Evolutionary conservation across 2,329 filamentous ascomycete species (phyloP).

Genomic region (Microsporum ferrugineum): DNA sequence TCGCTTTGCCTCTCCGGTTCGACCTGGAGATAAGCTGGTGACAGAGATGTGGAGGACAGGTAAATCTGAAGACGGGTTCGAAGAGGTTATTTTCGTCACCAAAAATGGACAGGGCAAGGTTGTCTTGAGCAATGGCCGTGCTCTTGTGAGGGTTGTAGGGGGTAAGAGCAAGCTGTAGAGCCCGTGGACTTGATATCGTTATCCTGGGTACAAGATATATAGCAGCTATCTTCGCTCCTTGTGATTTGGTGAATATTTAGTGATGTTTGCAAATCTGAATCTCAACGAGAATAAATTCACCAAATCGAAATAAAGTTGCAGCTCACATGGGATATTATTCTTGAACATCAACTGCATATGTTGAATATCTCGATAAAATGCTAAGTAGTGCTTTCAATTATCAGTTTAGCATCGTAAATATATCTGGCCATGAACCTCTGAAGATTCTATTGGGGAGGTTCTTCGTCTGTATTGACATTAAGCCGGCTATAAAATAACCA

Average conservation of each 20-base stretch:
- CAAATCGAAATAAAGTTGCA: neutral
- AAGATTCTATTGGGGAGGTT: neutral
- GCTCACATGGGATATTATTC: too few relatives aligned
- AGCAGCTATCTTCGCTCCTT: neutral
- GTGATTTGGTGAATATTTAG: neutral
- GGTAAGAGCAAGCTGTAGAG: constrained; percentile 53
- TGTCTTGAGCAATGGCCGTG: constrained; percentile 75
- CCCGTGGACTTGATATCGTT: neutral
- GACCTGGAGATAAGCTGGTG: constrained; percentile 69
- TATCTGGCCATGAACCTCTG: neutral
- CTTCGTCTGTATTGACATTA: neutral
- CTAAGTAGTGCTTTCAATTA: neutral
- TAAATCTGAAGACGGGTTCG: constrained; percentile 49
- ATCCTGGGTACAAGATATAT: neutral
- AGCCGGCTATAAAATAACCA: neutral
- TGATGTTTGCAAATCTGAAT: neutral
- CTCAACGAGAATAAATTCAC: neutral
- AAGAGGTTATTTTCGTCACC: constrained; percentile 73
- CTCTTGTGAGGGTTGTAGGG: constrained; percentile 57
- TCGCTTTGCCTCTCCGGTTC: constrained; percentile 73
- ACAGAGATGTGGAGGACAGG: constrained; percentile 74
- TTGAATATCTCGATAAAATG: too few relatives aligned
- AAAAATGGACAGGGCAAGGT: constrained; percentile 71
- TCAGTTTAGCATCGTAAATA: neutral
- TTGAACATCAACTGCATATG: too few relatives aligned